Evolutionary conservation across 1,284 basidiomycete species (phyloP), one percentile per base, ranked within the genome.

Genomic region (Rhodotorula sp.): DNA sequence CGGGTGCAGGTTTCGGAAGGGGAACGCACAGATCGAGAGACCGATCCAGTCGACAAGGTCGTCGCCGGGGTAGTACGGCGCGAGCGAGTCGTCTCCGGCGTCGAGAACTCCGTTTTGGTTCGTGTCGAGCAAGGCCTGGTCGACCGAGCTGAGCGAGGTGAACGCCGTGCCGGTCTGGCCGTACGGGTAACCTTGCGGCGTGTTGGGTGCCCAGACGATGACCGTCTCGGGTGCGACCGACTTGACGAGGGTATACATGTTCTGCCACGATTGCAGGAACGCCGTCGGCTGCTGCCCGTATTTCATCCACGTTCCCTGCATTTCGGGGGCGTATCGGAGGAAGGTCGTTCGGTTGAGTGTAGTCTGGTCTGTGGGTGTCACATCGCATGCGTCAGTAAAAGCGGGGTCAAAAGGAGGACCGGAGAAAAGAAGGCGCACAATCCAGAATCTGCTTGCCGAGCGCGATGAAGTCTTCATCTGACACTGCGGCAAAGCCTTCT

Each of bases 121-220:
- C 26, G 80, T 81, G 65, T 81, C 80, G 54, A 81, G 74, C 8
- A 77, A 65, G 3, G 76, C 71, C 48, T 74, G 61, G 63, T 81
- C 79, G 8, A 74, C 76, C 21, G 71, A 60, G 51, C 67, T 74
- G 23, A 69, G 51, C 0, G 63, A 21, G n/a, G n/a, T 12, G 47
- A 60, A 71, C 16, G 18, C 21, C 14, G 49, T 26, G 34, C 51
- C 52, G 15, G 49, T 23, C 60, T 56, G 56, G 4, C 75, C 75
- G 67, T 78, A 80, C 23, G 79, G 79, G 74, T 80, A 79, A 10
- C 77, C 75, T 58, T 77, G 76, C n/a, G 74, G 76, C 16, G 76
- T 77, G 70, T 81, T 81, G 31, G 80, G 80, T 39, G 80, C 79
- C 80, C 80, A 81, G 23, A 80, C 80, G 43, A 81, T 75, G 65